Evolutionary conservation across 441 rosid species (phyloP).

Genomic region (Dalechampia spathulata): DNA sequence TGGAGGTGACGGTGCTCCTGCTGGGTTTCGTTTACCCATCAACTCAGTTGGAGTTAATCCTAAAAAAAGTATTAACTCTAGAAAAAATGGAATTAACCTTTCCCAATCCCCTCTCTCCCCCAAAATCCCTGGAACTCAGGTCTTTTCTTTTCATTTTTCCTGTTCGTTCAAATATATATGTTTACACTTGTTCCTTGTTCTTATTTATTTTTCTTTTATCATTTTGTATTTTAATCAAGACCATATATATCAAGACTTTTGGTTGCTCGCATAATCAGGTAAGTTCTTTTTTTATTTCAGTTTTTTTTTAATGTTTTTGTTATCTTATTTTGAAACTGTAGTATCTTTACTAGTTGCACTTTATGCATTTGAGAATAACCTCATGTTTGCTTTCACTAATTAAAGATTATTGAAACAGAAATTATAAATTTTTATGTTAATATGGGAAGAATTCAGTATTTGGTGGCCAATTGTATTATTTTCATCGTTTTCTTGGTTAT

Average conservation of each 20-base stretch:
- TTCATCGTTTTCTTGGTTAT: neutral
- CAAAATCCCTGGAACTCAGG: conserved; percentile 82
- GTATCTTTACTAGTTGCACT: no score
- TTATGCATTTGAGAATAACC: neutral
- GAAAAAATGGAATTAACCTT: conserved; percentile 13
- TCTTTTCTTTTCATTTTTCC: conserved; percentile 10
- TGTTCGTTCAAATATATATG: neutral
- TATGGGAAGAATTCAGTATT: neutral
- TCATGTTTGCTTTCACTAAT: neutral
- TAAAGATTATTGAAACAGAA: neutral
- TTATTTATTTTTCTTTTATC: conserved; percentile 3
- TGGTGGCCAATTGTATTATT: neutral
- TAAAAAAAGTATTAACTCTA: conserved; percentile 34
- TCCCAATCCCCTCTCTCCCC: conserved; percentile 32
- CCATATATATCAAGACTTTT: conserved; percentile 77
- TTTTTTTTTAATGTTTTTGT: neutral
- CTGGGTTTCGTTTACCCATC: conserved; percentile 63
- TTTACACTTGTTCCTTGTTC: neutral
- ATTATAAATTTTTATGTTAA: neutral
- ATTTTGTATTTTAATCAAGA: no score
- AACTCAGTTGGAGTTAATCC: conserved; percentile 49
- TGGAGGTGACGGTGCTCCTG: conserved; percentile 50
- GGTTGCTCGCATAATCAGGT: conserved; percentile 97
- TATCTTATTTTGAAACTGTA: no score
- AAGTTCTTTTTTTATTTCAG: conserved; percentile 15